phyloP scores from a whole-genome alignment of 192 early-diverging fungal genomes.

The Umbelopsis ramanniana region DNA sequence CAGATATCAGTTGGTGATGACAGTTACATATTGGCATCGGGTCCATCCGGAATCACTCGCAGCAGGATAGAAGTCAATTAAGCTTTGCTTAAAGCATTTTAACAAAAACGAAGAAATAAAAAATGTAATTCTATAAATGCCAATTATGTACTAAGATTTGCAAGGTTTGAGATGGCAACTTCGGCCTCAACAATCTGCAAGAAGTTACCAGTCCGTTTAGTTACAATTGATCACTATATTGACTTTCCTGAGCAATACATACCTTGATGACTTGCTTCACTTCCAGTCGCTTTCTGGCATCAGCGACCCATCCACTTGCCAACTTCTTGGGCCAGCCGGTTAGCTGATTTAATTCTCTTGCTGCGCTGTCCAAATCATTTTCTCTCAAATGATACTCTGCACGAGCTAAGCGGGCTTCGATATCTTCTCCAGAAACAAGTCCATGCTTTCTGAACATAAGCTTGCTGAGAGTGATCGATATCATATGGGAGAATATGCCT shows the following conservation, averaged over 20 bases:
- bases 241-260: constrained; percentile 1
- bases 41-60: constrained; percentile 60
- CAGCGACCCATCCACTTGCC: constrained; percentile 85
- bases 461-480: constrained; percentile 72
- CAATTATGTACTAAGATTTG: constrained; percentile 12
- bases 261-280: constrained; percentile 88
- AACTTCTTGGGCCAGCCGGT: constrained; percentile 88
- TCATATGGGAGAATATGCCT: constrained; percentile 78
- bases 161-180: background rate
- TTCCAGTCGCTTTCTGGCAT: constrained; percentile 82
- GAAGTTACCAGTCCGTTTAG: background rate
- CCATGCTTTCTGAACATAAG: constrained; percentile 88
- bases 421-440: constrained; percentile 81
- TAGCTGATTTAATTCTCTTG: constrained; percentile 92
- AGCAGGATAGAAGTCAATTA: constrained; percentile 13
- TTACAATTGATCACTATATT: background rate
- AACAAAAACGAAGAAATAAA: constrained; percentile 5
- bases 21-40: constrained; percentile 60
- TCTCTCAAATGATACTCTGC: constrained; percentile 72
- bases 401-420: constrained; percentile 85
- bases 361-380: constrained; percentile 82
- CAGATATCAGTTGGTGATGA: constrained; percentile 59
- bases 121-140: background rate
- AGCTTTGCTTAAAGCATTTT: background rate
- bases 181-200: constrained; percentile 14